Evolutionary conservation across 331 rosid species (phyloP), one percentile per base, ranked within the genome.

Genomic region (Acacia concinna): DNA sequence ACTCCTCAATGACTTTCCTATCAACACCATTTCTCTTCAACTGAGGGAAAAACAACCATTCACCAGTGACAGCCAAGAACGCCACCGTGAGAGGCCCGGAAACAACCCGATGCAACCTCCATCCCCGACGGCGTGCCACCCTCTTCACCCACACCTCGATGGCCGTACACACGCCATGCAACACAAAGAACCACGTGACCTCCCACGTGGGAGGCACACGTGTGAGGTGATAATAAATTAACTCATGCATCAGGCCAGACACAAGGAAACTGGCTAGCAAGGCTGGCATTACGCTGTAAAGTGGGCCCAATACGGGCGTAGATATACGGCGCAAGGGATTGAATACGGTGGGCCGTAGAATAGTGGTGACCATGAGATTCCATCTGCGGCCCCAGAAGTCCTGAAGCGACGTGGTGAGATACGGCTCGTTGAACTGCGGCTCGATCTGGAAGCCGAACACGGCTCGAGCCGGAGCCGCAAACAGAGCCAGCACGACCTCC

Each of bases 331-430:
- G 68, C 0, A 77, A 12, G 0, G 97, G 97, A 0, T 68, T 8
- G 74, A 86, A 92, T 1, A 88, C 79, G 9, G 86, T 52, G 6
- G 89, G 93, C 18, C 90, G 91, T 35, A 92, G 89, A n/a, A 87
- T 84, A 78, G 77, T 68, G 0, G 97, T 64, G 43, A 90, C 94
- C 91, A 86, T 88, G 44, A 94, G 97, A 49, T 94, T 94, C 98
- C 96, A 94, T 37, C 97, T 79, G 4, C 81, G 91, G 8, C 97
- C 92, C 97, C 97, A 94, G 21, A 91, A 94, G 71, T 94, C 96
- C 52, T 91, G 97, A 23, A 94, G 91, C 0, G 98, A 92, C 0
- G 96, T 86, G 27, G 83, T 27, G 2, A 89, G 87, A 57, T 91
- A 90, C 0, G 97, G 97, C 68, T 92, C 86, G 31, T 91, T 27